Percentiles rank a stretch among this genome's conserved stretches.
These are phyloP conservation scores for Tephrocybe sp. DNA, from an alignment of 768 basidiomycete genomes.

Conservation along the genomic window DNA sequence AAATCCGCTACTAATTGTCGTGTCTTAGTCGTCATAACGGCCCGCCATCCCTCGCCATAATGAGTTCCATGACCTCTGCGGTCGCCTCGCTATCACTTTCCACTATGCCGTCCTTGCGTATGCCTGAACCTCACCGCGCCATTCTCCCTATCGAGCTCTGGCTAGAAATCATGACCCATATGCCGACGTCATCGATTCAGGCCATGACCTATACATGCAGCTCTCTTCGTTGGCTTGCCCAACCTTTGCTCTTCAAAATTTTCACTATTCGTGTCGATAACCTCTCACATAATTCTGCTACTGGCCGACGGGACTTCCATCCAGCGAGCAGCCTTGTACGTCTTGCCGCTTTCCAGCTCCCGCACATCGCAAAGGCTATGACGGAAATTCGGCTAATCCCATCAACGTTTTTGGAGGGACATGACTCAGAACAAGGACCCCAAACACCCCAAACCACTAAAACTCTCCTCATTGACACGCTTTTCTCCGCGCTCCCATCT, in stretches of 20 bases:
- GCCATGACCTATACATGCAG: constrained; percentile 13
- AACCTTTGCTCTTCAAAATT: constrained; percentile 20
- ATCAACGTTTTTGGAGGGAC: constrained; percentile 2
- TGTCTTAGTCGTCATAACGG: too few relatives aligned
- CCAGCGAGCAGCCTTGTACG: constrained; percentile 8
- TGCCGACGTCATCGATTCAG: constrained; percentile 7
- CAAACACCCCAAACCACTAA: constrained; percentile 5
- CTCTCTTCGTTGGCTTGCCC: constrained; percentile 17
- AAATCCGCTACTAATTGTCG: too few relatives aligned
- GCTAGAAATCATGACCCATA: constrained; percentile 17
- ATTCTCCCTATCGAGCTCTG: constrained; percentile 18
- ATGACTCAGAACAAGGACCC: background rate
- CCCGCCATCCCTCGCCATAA: background rate
- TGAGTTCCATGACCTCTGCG: background rate
- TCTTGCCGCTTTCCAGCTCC: constrained; percentile 5
- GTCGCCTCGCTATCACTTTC: background rate
- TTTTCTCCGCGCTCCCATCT: constrained; percentile 16
- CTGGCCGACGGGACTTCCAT: constrained; percentile 10
- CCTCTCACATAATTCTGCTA: background rate
- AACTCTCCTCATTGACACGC: constrained; percentile 9
- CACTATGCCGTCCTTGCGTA: background rate
- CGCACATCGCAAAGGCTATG: constrained; percentile 14
- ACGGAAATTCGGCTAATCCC: constrained; percentile 18
- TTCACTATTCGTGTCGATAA: constrained; percentile 13
- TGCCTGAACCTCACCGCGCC: background rate